A percentile compares a stretch with the other conserved stretches of the same genome.
Evolutionary conservation across 345 rosid genomes (phyloP).

Genomic region (Crucihimalaya himalaica): DNA sequence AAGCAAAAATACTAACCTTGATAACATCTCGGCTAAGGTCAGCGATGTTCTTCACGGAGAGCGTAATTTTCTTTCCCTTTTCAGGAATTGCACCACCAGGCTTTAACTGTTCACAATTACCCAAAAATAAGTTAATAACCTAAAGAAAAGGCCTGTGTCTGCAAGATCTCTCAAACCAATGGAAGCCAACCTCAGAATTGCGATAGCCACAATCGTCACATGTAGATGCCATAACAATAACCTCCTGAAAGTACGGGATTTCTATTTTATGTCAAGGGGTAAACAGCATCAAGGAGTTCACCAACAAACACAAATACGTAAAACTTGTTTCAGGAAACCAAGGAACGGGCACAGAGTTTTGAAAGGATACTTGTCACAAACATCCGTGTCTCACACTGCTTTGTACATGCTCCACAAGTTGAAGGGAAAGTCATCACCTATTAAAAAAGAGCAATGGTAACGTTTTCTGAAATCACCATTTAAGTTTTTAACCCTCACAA

Average conservation of each 20-base stretch:
- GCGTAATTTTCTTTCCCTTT: conserved; percentile 75
- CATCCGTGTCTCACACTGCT: conserved; percentile 49
- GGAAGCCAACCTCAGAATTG: conserved; percentile 82
- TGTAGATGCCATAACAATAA: conserved; percentile 95
- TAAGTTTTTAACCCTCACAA: not conserved
- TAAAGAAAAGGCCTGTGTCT: conserved; percentile 6
- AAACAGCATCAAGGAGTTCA: conserved; percentile 32
- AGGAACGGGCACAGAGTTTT: not conserved
- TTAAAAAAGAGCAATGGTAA: conserved; percentile 8
- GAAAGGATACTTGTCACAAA: conserved; percentile 53
- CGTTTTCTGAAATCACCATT: not conserved
- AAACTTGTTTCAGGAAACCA: not conserved
- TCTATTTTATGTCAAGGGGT: conserved; percentile 60
- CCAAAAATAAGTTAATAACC: conserved; percentile 11
- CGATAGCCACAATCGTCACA: conserved; percentile 93
- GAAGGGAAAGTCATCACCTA: conserved; percentile 56
- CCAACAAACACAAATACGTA: not conserved
- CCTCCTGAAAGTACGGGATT: conserved; percentile 97
- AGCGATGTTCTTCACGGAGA: conserved; percentile 54
- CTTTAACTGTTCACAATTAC: conserved; percentile 61
- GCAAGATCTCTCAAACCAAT: conserved; percentile 16
- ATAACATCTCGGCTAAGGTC: conserved; percentile 92
- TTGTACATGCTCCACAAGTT: conserved; percentile 49
- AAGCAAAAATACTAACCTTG: conserved; percentile 58
- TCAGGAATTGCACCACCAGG: conserved; percentile 87